phyloP scores from a whole-genome alignment of 2,329 filamentous ascomycete genomes.

The Knoxdaviesia capensis region DNA sequence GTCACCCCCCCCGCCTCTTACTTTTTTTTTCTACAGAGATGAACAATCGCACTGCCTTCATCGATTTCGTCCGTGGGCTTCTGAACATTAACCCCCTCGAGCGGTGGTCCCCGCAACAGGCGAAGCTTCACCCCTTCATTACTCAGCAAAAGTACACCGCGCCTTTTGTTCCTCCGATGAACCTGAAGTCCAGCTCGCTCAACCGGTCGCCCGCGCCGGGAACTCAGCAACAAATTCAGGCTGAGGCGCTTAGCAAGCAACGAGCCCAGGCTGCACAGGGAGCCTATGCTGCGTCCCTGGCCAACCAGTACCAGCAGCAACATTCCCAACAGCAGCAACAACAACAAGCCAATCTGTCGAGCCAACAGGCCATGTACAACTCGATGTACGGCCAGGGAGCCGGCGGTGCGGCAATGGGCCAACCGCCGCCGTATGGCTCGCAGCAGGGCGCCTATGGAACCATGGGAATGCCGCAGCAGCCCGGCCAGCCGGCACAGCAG shows the following conservation, averaged over 20 bases:
- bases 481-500: conserved; percentile 17
- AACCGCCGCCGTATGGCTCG: conserved; percentile 13
- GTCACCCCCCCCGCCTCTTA: not conserved
- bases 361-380: conserved; percentile 40
- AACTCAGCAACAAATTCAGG: conserved; percentile 89
- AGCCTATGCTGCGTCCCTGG: conserved; percentile 47
- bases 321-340: conserved; percentile 1
- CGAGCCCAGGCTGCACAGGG: conserved; percentile 48
- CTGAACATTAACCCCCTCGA: conserved; percentile 91
- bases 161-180: conserved; percentile 93
- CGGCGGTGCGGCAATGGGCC: conserved; percentile 18
- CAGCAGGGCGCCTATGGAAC: conserved; percentile 3
- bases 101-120: conserved; percentile 93
- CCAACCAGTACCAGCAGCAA: conserved; percentile 9
- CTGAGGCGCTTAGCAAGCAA: conserved; percentile 85
- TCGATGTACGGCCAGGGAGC: conserved; percentile 13
- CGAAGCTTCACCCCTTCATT: conserved; percentile 93
- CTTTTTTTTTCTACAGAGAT: conserved; percentile 46
- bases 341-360: not conserved
- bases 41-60: conserved; percentile 93
- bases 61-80: conserved; percentile 88
- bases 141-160: conserved; percentile 95
- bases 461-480: conserved; percentile 35
- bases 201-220: conserved; percentile 81
- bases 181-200: conserved; percentile 68